Conservation (phyloP, 1,139 yeast species). For the Blastobotrys arbuscula region DNA sequence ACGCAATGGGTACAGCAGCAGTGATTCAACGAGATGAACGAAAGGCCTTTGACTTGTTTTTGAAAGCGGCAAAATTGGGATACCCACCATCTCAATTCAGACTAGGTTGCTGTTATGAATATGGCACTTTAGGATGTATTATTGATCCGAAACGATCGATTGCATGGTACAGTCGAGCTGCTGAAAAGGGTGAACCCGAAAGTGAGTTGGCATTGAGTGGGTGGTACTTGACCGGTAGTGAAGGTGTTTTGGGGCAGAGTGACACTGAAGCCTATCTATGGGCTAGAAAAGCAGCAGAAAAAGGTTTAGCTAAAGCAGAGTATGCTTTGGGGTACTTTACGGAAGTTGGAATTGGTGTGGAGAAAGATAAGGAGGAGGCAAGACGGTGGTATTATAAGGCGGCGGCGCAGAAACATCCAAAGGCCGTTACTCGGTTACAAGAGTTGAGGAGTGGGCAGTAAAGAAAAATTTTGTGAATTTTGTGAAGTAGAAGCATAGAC, state of each 20-base stretch:
- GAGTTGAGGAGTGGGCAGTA: slow-evolving; percentile 21
- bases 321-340: slow-evolving; percentile 77
- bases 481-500: no score
- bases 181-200: slow-evolving; percentile 66
- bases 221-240: slow-evolving; percentile 85
- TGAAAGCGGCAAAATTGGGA: slow-evolving; percentile 69
- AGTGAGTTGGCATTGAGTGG: slow-evolving; percentile 88
- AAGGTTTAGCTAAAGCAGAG: slow-evolving; percentile 75
- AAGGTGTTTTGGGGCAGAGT: slow-evolving; percentile 61
- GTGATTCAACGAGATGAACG: slow-evolving; percentile 40
- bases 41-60: slow-evolving; percentile 63
- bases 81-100: slow-evolving; percentile 82
- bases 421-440: slow-evolving; percentile 43
- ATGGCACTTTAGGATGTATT: slow-evolving; percentile 66
- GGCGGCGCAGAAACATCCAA: slow-evolving; percentile 53
- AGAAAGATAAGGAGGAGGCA: slow-evolving; percentile 44
- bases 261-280: slow-evolving; percentile 81
- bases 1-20: slow-evolving; percentile 19
- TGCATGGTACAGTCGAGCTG: slow-evolving; percentile 86
- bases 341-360: slow-evolving; percentile 72
- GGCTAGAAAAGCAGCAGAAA: slow-evolving; percentile 83
- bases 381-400: slow-evolving; percentile 52
- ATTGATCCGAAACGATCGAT: slow-evolving; percentile 69
- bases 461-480: no score
- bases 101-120: slow-evolving; percentile 81